phyloP scores from a whole-genome alignment of 2,329 filamentous ascomycete genomes.

The Fusarium agapanthi region DNA sequence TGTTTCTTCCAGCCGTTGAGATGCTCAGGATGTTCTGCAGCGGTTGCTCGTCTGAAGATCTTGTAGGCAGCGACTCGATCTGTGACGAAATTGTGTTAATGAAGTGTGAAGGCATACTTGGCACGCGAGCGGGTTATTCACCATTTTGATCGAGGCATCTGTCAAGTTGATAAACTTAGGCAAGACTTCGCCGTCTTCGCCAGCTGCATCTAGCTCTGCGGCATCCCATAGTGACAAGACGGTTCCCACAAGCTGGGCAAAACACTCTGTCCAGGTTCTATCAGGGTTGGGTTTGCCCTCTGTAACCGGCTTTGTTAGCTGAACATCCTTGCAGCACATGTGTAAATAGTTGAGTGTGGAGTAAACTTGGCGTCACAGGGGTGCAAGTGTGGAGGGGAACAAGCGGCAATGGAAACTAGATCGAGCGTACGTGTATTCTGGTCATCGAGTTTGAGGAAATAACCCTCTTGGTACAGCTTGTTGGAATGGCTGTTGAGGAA shows the following conservation, averaged over 20 bases:
- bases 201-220: slow-evolving; percentile 86
- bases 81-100: slow-evolving; percentile 48
- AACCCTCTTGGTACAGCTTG: slow-evolving; percentile 97
- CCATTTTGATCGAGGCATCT: slow-evolving; percentile 98
- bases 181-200: slow-evolving; percentile 83
- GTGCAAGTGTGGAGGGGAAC: slow-evolving; percentile 8
- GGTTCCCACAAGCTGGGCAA: slow-evolving; percentile 94
- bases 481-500: slow-evolving; percentile 95
- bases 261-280: slow-evolving; percentile 94
- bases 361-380: slow-evolving; percentile 19
- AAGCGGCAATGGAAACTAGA: slow-evolving; percentile 38
- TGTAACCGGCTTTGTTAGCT: slow-evolving; percentile 51
- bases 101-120: background rate
- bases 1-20: slow-evolving; percentile 93
- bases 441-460: slow-evolving; percentile 96
- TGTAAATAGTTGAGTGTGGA: slow-evolving; percentile 13
- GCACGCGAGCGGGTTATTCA: slow-evolving; percentile 52
- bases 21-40: slow-evolving; percentile 95
- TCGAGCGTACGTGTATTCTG: slow-evolving; percentile 80
- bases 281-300: slow-evolving; percentile 88
- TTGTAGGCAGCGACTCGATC: slow-evolving; percentile 90
- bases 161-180: slow-evolving; percentile 97
- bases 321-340: slow-evolving; percentile 11
- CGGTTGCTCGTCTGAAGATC: slow-evolving; percentile 77
- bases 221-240: slow-evolving; percentile 97